phyloP scores from a whole-genome alignment of 257 asterid genomes.

The Linderniella brevidens region DNA sequence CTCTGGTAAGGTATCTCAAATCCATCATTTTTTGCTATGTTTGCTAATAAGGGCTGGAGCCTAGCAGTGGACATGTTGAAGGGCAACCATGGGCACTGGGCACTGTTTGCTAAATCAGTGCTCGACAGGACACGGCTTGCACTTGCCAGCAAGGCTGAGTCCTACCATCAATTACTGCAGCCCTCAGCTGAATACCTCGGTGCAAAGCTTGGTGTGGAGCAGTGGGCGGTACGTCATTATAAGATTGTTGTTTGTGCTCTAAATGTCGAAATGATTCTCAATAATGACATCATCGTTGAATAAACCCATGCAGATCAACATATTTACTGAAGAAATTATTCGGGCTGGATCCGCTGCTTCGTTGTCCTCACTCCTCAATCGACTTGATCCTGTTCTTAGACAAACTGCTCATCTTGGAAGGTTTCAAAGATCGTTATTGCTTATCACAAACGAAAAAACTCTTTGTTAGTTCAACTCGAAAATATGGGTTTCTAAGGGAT shows the following conservation, averaged over 20 bases:
- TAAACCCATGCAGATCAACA: slow-evolving; percentile 45
- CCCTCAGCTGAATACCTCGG: slow-evolving; percentile 98
- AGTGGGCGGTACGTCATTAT: slow-evolving; percentile 57
- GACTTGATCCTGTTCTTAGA: slow-evolving; percentile 94
- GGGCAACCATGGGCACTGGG: slow-evolving; percentile 50
- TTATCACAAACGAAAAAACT: no score
- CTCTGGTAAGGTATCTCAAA: no score
- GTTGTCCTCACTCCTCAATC: slow-evolving; percentile 79
- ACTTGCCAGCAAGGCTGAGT: slow-evolving; percentile 81
- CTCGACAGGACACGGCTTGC: slow-evolving; percentile 93
- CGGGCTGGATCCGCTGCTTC: slow-evolving; percentile 99
- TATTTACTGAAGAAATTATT: slow-evolving; percentile 93
- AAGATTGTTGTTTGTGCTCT: slow-evolving; percentile 8
- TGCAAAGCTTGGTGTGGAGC: slow-evolving; percentile 74
- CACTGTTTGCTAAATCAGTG: slow-evolving; percentile 85
- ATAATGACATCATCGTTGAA: no score
- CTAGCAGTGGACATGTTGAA: slow-evolving; percentile 55
- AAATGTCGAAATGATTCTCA: no score
- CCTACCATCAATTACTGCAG: slow-evolving; percentile 73
- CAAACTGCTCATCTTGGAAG: slow-evolving; percentile 90
- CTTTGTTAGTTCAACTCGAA: no score
- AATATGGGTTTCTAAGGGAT: no score
- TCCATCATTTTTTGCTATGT: slow-evolving; percentile 9
- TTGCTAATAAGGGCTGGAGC: slow-evolving; percentile 65
- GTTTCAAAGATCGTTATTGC: no score